A percentile compares a stretch with the other conserved stretches of the same genome.
These are phyloP conservation scores for Porogramme epimiltina DNA, from an alignment of 1,284 basidiomycete species.

Conservation along the genomic window DNA sequence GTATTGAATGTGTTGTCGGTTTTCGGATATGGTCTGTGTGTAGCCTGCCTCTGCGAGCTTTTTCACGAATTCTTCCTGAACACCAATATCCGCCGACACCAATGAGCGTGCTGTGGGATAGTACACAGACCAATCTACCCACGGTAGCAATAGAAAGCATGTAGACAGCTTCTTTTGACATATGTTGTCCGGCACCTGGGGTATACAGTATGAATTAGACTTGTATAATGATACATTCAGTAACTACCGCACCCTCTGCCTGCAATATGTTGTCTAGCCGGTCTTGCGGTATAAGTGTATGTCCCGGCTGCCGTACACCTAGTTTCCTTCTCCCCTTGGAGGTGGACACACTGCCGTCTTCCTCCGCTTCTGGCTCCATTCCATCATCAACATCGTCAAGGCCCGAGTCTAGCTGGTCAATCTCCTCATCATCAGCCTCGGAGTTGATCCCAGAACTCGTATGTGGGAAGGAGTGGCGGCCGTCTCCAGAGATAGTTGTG, in stretches of 20 bases:
- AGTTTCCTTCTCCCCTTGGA: conserved; percentile 34
- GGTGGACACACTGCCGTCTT: conserved; percentile 19
- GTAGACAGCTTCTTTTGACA: conserved; percentile 76
- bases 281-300: conserved; percentile 58
- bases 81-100: background rate
- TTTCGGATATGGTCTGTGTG: conserved; percentile 52
- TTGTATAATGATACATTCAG: background rate
- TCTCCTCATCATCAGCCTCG: conserved; percentile 48
- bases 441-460: conserved; percentile 24
- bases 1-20: conserved; percentile 59
- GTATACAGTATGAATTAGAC: background rate
- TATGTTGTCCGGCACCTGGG: conserved; percentile 46
- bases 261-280: conserved; percentile 72
- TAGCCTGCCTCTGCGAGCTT: conserved; percentile 61
- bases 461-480: conserved; percentile 19
- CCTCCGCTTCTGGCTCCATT: conserved; percentile 26
- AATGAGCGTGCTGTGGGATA: too few relatives aligned
- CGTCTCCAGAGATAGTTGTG: conserved; percentile 17
- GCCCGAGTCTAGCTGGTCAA: conserved; percentile 71
- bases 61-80: conserved; percentile 79
- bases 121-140: conserved; percentile 27
- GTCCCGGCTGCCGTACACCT: conserved; percentile 58
- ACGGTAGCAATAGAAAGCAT: conserved; percentile 73
- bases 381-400: conserved; percentile 41
- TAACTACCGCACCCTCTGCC: conserved; percentile 56